Evolutionary conservation across 495 filamentous ascomycete genomes (phyloP).

Genomic region (Parachaetomium inaequale): DNA sequence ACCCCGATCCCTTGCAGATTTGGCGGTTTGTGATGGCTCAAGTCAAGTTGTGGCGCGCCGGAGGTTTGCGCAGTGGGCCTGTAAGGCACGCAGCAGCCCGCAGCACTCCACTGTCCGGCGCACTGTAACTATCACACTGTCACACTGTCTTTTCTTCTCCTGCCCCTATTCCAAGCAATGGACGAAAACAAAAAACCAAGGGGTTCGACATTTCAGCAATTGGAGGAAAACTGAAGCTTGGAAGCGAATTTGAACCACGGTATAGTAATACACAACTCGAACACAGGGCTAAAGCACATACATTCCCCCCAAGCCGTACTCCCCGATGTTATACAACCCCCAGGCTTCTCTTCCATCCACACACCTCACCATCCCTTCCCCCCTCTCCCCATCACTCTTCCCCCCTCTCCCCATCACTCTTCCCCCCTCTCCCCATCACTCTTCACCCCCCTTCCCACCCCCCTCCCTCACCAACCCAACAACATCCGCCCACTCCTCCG

Average conservation of each 20-base stretch:
- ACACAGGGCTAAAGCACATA: too few relatives aligned
- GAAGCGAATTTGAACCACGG: too few relatives aligned
- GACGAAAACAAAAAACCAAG: too few relatives aligned
- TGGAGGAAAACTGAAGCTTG: too few relatives aligned
- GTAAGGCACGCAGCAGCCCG: too few relatives aligned
- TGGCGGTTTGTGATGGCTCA: background rate
- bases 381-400: background rate
- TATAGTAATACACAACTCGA: too few relatives aligned
- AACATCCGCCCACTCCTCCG: slow-evolving; percentile 44
- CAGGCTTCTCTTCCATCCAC: background rate
- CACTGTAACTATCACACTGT: too few relatives aligned
- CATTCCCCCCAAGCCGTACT: too few relatives aligned
- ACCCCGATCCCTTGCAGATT: background rate
- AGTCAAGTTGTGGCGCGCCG: background rate
- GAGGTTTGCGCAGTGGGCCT: slow-evolving; percentile 7
- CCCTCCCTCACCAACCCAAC: slow-evolving; percentile 16
- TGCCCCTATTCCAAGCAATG: too few relatives aligned
- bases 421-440: background rate
- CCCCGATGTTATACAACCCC: background rate
- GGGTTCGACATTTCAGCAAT: too few relatives aligned
- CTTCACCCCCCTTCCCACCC: background rate
- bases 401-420: background rate
- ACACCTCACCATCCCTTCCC: background rate
- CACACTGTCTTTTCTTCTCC: too few relatives aligned
- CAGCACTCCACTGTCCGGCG: too few relatives aligned